Base-by-base conservation (phyloP, 2,329 filamentous ascomycete species). In the Fusarium setosum region DNA sequence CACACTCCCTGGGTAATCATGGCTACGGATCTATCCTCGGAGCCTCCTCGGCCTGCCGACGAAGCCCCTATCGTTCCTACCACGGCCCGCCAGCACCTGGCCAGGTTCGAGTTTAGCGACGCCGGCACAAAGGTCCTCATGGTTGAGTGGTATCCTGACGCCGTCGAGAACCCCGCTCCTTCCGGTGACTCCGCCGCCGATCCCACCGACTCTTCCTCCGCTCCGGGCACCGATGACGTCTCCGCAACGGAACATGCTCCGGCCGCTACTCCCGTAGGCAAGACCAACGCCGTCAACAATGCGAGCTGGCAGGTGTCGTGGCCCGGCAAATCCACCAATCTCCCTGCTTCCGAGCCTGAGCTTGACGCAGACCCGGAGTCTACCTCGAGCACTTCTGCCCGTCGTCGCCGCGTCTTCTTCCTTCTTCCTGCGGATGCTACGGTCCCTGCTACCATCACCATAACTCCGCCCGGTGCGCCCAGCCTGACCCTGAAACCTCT, bases 121-220 rank as follows among this genome's bases (percentile, higher is more conserved):
- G 91, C 94, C 67, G 93, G 93, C 37, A 96, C 93, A 64, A 97
- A 97, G 81, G 90, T 97, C 65, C 82, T 97, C 70, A 96, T 97
- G 93, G 90, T 97, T 35, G 93, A 97, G 77, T 97, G 94, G 94
- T 89, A 92, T 74, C 75, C 78, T 35, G 70, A 68, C 48, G 68
- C 69, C 38, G 65, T 65, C 32, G 50, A 40, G 52, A 50, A 18
- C 55, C 59, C 69, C 62, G 68, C 63, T 54, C 21, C 44, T 55
- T 54, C 70, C 44, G 54, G 18, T 12, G 37, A 24, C 40, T 40
- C 56, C 32, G 17, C 55, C 41, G 58, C 58, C 42, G 63, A 59
- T 55, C 50, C 40, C 51, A 31, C 49, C 31, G 21, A 40, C 57
- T 34, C 35, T 44, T 18, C 55, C 49, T 57, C 69, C 57, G 61